phyloP scores from a whole-genome alignment of 2,329 filamentous ascomycete species.

The Shiraia bambusicola region DNA sequence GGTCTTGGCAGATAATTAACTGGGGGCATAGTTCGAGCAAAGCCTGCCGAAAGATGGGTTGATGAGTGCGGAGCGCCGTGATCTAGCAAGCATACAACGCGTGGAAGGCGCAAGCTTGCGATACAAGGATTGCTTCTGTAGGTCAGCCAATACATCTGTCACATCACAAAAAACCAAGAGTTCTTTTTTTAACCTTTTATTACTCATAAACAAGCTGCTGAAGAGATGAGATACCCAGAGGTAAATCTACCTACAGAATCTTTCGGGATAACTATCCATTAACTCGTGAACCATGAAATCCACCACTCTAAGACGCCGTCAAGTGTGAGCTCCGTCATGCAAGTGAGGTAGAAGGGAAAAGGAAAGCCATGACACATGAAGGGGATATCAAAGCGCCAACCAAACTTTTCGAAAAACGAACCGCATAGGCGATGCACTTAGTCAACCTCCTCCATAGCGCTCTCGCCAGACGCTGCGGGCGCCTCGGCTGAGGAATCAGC shows the following conservation, averaged over 20 bases:
- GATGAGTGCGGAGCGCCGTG: no score
- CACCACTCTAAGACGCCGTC: slow-evolving; percentile 41
- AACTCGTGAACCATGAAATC: slow-evolving; percentile 37
- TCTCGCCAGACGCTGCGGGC: slow-evolving; percentile 72
- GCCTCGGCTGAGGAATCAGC: slow-evolving; percentile 55
- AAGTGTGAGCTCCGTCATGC: slow-evolving; percentile 36
- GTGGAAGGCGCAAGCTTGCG: not conserved
- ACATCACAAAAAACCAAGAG: not conserved
- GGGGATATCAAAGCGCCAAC: slow-evolving; percentile 43
- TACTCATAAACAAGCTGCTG: slow-evolving; percentile 32
- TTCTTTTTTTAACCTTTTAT: slow-evolving; percentile 31
- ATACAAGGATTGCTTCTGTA: not conserved
- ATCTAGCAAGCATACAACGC: no score
- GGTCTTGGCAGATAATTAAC: no score
- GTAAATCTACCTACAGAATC: slow-evolving; percentile 39
- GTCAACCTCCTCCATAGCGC: slow-evolving; percentile 99
- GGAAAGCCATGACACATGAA: slow-evolving; percentile 44
- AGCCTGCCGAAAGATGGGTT: no score
- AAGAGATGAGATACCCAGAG: slow-evolving; percentile 24
- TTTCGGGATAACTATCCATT: slow-evolving; percentile 39
- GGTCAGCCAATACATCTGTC: no score
- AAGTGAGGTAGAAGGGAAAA: slow-evolving; percentile 35
- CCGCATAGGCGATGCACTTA: slow-evolving; percentile 53
- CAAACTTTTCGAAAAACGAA: slow-evolving; percentile 40
- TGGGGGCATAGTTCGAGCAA: no score